These are phyloP conservation scores for Aspergillus unguis DNA, from an alignment of 2,329 filamentous ascomycete species.

Conservation along the genomic window DNA sequence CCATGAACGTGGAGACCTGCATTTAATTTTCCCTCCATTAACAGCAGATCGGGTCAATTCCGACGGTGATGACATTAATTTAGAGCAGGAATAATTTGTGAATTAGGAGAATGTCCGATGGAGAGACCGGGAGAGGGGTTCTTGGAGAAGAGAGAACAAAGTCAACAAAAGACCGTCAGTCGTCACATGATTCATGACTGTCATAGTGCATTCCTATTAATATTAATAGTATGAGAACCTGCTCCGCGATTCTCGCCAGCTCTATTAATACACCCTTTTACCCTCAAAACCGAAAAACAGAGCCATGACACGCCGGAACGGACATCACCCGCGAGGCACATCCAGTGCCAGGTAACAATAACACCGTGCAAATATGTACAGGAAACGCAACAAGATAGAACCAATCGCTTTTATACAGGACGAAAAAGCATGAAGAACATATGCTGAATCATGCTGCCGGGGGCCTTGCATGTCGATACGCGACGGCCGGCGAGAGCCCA, in stretches of 20 bases:
- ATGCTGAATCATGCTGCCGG: background rate
- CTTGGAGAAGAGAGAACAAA: background rate
- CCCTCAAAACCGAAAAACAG: background rate
- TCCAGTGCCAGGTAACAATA: background rate
- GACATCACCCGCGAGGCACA: background rate
- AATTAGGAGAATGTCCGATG: constrained; percentile 10
- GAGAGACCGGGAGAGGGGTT: background rate
- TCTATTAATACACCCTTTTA: constrained; percentile 2
- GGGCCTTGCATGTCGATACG: background rate
- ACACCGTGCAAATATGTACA: background rate
- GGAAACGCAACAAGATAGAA: background rate
- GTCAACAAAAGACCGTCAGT: no score
- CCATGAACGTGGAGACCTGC: background rate
- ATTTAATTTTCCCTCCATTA: constrained; percentile 13
- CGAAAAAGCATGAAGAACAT: background rate
- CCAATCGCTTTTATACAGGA: constrained; percentile 3
- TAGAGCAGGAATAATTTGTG: background rate
- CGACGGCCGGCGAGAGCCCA: constrained; percentile 8
- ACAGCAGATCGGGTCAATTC: constrained; percentile 1
- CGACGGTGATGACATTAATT: background rate
- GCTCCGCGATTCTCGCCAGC: background rate
- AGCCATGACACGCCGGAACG: background rate
- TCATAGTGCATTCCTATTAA: background rate
- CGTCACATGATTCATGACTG: background rate
- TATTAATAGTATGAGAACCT: background rate